Conservation (phyloP, 352 stramenopile genomes). For the Bremia lactucae region DNA sequence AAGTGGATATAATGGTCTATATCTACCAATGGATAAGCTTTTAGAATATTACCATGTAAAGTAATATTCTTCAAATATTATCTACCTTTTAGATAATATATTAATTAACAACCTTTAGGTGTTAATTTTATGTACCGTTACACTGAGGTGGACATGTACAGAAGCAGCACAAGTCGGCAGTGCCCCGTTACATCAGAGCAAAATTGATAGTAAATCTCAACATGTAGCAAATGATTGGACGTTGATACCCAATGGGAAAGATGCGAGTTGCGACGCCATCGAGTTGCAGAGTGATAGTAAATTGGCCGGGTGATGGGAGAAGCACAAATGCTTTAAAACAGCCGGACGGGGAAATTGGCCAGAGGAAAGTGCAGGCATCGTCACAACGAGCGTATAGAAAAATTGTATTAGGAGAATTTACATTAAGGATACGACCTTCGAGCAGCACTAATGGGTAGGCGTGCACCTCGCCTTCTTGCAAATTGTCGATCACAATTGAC, state of each 20-base stretch:
- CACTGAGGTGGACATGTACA: no score
- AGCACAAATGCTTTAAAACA: slow-evolving; percentile 56
- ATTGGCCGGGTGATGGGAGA: slow-evolving; percentile 34
- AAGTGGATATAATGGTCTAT: no score
- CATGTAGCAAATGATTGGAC: slow-evolving; percentile 18
- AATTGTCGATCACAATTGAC: slow-evolving; percentile 76
- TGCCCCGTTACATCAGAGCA: slow-evolving; percentile 37
- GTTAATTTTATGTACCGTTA: no score
- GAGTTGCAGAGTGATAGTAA: slow-evolving; percentile 20
- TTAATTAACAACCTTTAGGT: no score
- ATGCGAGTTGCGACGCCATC: slow-evolving; percentile 4
- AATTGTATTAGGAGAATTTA: slow-evolving; percentile 1
- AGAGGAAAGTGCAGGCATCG: slow-evolving; percentile 20
- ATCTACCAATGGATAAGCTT: no score
- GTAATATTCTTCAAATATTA: no score
- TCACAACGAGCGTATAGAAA: slow-evolving; percentile 38
- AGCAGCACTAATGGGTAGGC: slow-evolving; percentile 44
- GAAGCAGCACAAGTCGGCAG: no score
- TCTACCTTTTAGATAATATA: no score
- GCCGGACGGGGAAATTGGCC: slow-evolving; percentile 35
- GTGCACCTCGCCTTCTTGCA: slow-evolving; percentile 67
- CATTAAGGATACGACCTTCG: slow-evolving; percentile 22
- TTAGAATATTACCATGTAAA: no score
- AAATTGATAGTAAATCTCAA: slow-evolving; percentile 69
- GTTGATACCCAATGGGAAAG: slow-evolving; percentile 31